Evolutionary conservation across 768 basidiomycete genomes (phyloP), one percentile per base, ranked within the genome.

Genomic region (Lactarius sanguifluus): DNA sequence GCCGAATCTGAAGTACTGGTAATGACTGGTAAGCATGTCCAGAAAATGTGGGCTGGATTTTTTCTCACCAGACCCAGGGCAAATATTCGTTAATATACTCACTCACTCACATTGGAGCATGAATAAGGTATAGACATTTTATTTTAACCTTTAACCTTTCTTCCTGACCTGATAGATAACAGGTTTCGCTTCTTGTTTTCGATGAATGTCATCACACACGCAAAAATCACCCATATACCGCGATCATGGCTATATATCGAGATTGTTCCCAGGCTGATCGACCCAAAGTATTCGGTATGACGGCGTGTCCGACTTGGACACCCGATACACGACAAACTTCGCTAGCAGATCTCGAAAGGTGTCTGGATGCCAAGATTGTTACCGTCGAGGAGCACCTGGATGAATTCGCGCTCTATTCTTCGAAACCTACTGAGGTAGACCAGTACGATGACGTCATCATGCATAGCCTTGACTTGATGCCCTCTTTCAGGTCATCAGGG

Each of bases 251-350:
- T 23, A 81, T 86, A 57, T 85, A 86, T 73, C 86, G 81, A 67
- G 80, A 80, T 61, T 79, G 74, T 54, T 80, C 77, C 47, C 71
- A 50, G 32, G 59, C 71, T 1, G 71, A 78, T 23, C 80, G 89
- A n/a, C 91, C 92, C 12, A 93, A 91, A 73, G 81, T 96, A n/a
- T 92, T 96, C 67, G 94, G 94, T 3, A 90, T 96, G 88, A 96
- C 94, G 0, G 94, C 94, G 0, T 94, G 91, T 20, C 94, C 94
- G 0, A 86, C 94, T 30, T 93, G 90, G 89, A 90, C 91, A 68
- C 81, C 85, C 15, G 88, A 84, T 68, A 83, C 92, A 61, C 86
- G 91, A 0, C 75, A 78, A 23, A 82, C 82, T 28, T 90, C 90
- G 3, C 77, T 96, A 23, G 73, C 78, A 25, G 79, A 80, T 0